Conservation (phyloP, 2,329 filamentous ascomycete genomes). For the Aspergillus brunneoviolaceus region DNA sequence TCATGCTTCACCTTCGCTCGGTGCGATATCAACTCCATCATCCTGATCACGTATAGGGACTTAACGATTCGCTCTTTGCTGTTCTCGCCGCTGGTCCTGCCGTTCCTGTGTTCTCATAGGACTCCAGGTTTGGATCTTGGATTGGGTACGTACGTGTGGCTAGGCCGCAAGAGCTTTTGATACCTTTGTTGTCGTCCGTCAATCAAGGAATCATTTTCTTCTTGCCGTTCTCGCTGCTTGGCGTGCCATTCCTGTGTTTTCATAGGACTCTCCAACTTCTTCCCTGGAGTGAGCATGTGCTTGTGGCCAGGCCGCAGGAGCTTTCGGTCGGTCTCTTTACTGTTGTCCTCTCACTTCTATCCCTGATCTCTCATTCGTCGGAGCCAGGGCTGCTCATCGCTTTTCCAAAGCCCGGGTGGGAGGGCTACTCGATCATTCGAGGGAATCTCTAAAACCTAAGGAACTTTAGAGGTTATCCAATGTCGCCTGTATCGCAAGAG, state of each 20-base stretch:
- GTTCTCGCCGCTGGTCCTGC: slow-evolving; percentile 1
- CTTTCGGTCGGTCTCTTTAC: neutral
- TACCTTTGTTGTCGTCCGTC: too few species aligned
- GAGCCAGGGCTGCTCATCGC: too few species aligned
- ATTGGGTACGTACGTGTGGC: neutral
- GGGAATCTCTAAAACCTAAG: too few species aligned
- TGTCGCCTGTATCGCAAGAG: too few species aligned
- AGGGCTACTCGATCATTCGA: too few species aligned
- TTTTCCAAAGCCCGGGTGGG: too few species aligned
- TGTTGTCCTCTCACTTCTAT: neutral
- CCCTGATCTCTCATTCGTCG: neutral
- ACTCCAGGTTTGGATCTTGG: slow-evolving; percentile 1
- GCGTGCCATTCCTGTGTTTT: slow-evolving; percentile 2
- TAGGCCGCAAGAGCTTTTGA: slow-evolving; percentile 1
- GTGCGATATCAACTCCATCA: too few species aligned
- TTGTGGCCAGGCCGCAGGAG: slow-evolving; percentile 1
- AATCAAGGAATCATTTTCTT: too few species aligned
- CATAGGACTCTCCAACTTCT: neutral
- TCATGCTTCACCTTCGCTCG: too few species aligned
- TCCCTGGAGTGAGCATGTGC: neutral
- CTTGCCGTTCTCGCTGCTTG: neutral
- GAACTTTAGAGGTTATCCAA: too few species aligned
- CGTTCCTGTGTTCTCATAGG: slow-evolving; percentile 1
- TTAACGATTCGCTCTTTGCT: neutral
- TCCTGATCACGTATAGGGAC: too few species aligned